A percentile compares a stretch with the other conserved stretches of the same genome.
These are phyloP conservation scores for Suillus tomentosus DNA, from an alignment of 768 basidiomycete genomes.

Conservation along the genomic window DNA sequence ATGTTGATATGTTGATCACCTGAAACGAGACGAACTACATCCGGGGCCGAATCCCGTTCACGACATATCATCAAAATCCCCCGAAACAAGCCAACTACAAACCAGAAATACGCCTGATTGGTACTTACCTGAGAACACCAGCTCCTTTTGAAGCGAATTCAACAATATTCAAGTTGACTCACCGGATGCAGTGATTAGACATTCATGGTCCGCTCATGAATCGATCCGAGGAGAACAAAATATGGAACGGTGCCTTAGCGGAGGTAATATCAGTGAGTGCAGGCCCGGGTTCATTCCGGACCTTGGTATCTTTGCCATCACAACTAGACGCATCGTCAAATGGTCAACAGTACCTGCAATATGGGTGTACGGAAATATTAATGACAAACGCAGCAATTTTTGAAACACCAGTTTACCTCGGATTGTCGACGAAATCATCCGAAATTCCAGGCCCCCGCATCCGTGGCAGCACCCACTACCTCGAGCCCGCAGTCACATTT, in stretches of 20 bases:
- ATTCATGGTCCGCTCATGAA: too few species aligned
- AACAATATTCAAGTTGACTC: not conserved
- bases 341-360: not conserved
- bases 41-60: not conserved
- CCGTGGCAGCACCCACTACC: not conserved
- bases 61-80: not conserved
- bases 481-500: not conserved
- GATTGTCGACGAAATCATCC: not conserved
- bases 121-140: not conserved
- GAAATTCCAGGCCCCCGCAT: not conserved
- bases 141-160: not conserved
- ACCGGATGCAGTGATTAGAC: not conserved
- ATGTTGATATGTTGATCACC: not conserved
- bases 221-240: not conserved
- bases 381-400: not conserved
- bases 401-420: too few species aligned
- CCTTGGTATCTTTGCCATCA: not conserved
- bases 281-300: too few species aligned
- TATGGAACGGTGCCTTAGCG: not conserved
- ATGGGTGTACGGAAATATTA: not conserved
- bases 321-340: not conserved
- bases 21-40: not conserved
- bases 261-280: not conserved
- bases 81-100: not conserved
- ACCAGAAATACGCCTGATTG: not conserved